These are phyloP conservation scores for Daldinia caldariorum DNA, from an alignment of 495 filamentous ascomycete genomes.

Conservation along the genomic window DNA sequence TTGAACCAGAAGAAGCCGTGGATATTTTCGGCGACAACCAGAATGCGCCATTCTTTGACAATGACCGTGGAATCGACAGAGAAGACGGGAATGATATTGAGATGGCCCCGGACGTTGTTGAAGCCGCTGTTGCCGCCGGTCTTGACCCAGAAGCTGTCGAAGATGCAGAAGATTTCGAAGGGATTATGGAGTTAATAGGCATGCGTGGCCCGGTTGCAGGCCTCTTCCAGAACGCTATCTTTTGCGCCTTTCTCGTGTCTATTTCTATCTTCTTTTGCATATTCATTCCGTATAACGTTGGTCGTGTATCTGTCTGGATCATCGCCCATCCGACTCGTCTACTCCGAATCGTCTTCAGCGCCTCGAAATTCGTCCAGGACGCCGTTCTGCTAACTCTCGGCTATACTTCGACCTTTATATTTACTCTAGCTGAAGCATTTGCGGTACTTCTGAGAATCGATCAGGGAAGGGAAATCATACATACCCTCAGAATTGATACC, in stretches of 20 bases:
- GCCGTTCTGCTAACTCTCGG: slow-evolving; percentile 53
- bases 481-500: slow-evolving; percentile 33
- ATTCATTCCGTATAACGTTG: slow-evolving; percentile 90
- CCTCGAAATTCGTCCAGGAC: slow-evolving; percentile 74
- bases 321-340: slow-evolving; percentile 83
- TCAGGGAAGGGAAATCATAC: slow-evolving; percentile 32
- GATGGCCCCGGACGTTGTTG: slow-evolving; percentile 49
- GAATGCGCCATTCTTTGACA: slow-evolving; percentile 43
- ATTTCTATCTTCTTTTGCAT: slow-evolving; percentile 84
- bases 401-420: slow-evolving; percentile 40
- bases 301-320: slow-evolving; percentile 81
- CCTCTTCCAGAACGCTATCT: slow-evolving; percentile 92
- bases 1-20: slow-evolving; percentile 51
- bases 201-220: slow-evolving; percentile 93
- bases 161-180: slow-evolving; percentile 96
- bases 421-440: slow-evolving; percentile 42
- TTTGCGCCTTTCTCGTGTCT: slow-evolving; percentile 89
- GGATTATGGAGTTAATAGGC: slow-evolving; percentile 93
- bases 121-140: slow-evolving; percentile 54
- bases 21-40: slow-evolving; percentile 57
- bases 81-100: slow-evolving; percentile 44
- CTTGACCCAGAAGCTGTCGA: slow-evolving; percentile 67
- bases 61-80: slow-evolving; percentile 34
- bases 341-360: slow-evolving; percentile 71
- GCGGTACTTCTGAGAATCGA: slow-evolving; percentile 33